Evolutionary conservation across 306 rosid species (phyloP), one percentile per base, ranked within the genome.

Genomic region (Vachellia pachyceras): DNA sequence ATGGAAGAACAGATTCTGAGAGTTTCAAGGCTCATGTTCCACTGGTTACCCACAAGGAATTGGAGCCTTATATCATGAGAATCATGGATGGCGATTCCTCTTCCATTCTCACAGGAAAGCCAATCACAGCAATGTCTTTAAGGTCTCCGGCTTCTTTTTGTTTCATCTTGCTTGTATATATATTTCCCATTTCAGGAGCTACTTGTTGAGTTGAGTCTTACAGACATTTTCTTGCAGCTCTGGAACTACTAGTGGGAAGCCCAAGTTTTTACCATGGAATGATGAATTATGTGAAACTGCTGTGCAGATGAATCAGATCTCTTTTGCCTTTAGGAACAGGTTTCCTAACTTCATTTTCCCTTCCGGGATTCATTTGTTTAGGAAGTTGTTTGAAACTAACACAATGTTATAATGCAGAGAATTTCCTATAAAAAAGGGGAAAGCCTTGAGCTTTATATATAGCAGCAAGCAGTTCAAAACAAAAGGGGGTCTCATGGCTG

Each of bases 291-390:
- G n/a, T 55, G 61, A 55, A 7, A 55, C 61, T 10, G 20, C 61
- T 1, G 6, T 55, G 61, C 61, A 55, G 61, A 55, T 55, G 6
- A 18, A 55, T 55, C 61, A n/a, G 61, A 55, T 18, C 0, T 55
- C 61, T 20, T 55, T 55, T 55, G 29, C 61, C 61, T 55, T 55
- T 55, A 55, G 61, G 61, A 55, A 55, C 61, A 55, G 4, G 61
- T 55, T n/a, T 55, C 20, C 61, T 6, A 2, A 5, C 0, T 55
- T 55, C 1, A 6, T 55, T 2, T 55, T 50, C 57, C 61, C 61
- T 55, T n/a, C 25, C 4, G 3, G 23, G 25, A 23, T n/a, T 54
- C 23, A 18, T 52, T 52, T 18, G 60, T 52, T 6, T 52, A 15
- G 9, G 7, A 52, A 50, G 57, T 6, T 52, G 54, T 47, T n/a